Evolutionary conservation across 1,139 yeast species (phyloP).

Genomic region (Lodderomyces theae): DNA sequence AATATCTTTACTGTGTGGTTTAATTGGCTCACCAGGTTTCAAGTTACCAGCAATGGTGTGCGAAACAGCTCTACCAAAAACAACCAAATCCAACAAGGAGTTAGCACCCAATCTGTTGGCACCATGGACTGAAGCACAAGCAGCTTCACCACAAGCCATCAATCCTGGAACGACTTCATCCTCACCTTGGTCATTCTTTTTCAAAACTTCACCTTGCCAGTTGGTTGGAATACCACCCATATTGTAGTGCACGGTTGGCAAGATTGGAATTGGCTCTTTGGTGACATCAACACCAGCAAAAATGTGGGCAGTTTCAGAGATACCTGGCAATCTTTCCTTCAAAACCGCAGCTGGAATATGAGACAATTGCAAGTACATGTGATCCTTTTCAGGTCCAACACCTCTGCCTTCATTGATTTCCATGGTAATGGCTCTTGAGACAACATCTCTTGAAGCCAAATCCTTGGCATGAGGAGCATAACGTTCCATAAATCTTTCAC

Average conservation of each 20-base stretch:
- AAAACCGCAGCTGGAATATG: conserved; percentile 91
- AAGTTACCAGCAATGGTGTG: conserved; percentile 83
- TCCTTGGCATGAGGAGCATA: conserved; percentile 99
- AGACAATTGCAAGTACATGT: conserved; percentile 89
- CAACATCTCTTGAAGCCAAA: conserved; percentile 97
- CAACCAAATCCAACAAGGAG: conserved; percentile 95
- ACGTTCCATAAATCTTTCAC: conserved; percentile 99
- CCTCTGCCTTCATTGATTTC: conserved; percentile 99
- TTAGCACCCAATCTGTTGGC: conserved; percentile 99
- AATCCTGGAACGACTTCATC: conserved; percentile 92
- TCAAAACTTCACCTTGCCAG: conserved; percentile 93
- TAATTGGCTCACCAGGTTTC: conserved; percentile 86
- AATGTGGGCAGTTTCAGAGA: conserved; percentile 96
- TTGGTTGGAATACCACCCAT: conserved; percentile 99
- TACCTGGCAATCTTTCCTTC: conserved; percentile 97
- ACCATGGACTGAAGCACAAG: conserved; percentile 98
- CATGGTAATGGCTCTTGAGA: conserved; percentile 96
- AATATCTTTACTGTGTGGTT: conserved; percentile 71
- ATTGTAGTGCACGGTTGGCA: conserved; percentile 98
- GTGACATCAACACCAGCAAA: conserved; percentile 99
- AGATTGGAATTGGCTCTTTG: conserved; percentile 97
- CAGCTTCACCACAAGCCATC: conserved; percentile 98
- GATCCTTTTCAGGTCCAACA: conserved; percentile 95
- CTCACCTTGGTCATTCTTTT: conserved; percentile 81
- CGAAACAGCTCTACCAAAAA: conserved; percentile 97